Percentiles rank a stretch among this genome's conserved stretches.
Conservation (phyloP, 2,329 filamentous ascomycete species). For the Cadophora luteo-olivacea region DNA sequence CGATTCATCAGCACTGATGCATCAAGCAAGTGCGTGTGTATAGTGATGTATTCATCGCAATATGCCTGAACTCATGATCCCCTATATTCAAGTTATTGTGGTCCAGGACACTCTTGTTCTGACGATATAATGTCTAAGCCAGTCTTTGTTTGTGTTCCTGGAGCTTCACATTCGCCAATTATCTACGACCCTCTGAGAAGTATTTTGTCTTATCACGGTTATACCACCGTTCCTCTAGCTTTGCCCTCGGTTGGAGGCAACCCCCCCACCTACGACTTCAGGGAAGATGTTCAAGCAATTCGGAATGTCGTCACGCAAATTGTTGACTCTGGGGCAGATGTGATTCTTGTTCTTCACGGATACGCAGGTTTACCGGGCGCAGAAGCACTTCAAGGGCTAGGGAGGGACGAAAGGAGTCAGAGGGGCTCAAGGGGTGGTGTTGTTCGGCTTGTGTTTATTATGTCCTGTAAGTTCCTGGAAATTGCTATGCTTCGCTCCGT, state of each 20-base stretch:
- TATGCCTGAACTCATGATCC: slow-evolving; percentile 17
- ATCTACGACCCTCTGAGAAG: slow-evolving; percentile 48
- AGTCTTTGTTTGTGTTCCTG: slow-evolving; percentile 49
- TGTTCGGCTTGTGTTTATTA: slow-evolving; percentile 49
- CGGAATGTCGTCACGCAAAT: slow-evolving; percentile 44
- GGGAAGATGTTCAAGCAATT: slow-evolving; percentile 48
- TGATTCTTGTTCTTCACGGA: slow-evolving; percentile 39
- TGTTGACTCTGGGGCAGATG: slow-evolving; percentile 44
- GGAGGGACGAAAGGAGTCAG: slow-evolving; percentile 36
- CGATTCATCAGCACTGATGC: slow-evolving; percentile 28
- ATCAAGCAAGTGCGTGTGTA: slow-evolving; percentile 20
- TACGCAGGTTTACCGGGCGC: slow-evolving; percentile 39
- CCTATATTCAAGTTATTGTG: slow-evolving; percentile 13
- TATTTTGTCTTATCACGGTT: slow-evolving; percentile 42
- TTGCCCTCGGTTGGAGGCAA: slow-evolving; percentile 47
- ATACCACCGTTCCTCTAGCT: slow-evolving; percentile 43
- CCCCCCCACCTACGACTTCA: slow-evolving; percentile 45
- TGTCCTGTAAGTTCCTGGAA: slow-evolving; percentile 42
- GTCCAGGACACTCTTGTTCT: slow-evolving; percentile 14
- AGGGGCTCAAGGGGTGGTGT: slow-evolving; percentile 36
- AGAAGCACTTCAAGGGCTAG: slow-evolving; percentile 38
- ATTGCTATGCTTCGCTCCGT: slow-evolving; percentile 1
- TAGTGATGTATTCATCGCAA: slow-evolving; percentile 17
- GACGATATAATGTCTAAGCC: slow-evolving; percentile 41
- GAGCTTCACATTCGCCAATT: slow-evolving; percentile 47